Conservation (phyloP, 169 alveolate genomes). For the Plasmodium malariae region DNA sequence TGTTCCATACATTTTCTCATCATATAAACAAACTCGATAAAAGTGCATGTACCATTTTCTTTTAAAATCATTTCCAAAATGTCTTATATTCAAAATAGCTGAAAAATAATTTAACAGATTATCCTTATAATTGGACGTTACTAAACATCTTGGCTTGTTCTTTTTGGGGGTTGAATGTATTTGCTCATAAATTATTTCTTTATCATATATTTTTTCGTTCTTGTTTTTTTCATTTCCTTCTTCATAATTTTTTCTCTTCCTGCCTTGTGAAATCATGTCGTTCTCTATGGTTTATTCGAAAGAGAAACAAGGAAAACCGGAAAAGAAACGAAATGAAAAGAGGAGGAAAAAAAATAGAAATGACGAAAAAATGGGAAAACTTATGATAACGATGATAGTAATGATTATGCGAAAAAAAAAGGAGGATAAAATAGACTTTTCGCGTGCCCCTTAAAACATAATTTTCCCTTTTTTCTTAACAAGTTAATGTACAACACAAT, state of each 20-base stretch:
- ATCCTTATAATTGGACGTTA: slow-evolving; percentile 29
- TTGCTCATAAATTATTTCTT: slow-evolving; percentile 70
- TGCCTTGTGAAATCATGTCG: background rate
- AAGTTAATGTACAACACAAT: too few relatives aligned
- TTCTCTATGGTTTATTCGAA: background rate
- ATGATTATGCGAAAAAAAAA: too few relatives aligned
- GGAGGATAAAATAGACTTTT: too few relatives aligned
- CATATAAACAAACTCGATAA: slow-evolving; percentile 38
- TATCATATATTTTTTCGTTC: slow-evolving; percentile 18
- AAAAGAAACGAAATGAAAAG: background rate
- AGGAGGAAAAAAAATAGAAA: background rate
- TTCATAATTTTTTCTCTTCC: slow-evolving; percentile 10
- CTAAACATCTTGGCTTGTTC: slow-evolving; percentile 72
- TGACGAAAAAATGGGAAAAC: background rate
- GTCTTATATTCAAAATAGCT: slow-evolving; percentile 9
- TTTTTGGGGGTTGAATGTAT: slow-evolving; percentile 53
- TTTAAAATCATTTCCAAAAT: slow-evolving; percentile 23
- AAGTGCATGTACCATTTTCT: slow-evolving; percentile 68
- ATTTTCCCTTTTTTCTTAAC: too few relatives aligned
- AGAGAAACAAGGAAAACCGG: too few relatives aligned
- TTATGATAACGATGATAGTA: background rate
- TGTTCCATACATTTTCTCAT: slow-evolving; percentile 24
- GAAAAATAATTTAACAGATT: slow-evolving; percentile 35
- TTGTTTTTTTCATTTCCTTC: slow-evolving; percentile 1
- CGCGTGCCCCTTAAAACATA: too few relatives aligned